Conservation (phyloP, 1,284 basidiomycete genomes). For the Phlebopus sp. region DNA sequence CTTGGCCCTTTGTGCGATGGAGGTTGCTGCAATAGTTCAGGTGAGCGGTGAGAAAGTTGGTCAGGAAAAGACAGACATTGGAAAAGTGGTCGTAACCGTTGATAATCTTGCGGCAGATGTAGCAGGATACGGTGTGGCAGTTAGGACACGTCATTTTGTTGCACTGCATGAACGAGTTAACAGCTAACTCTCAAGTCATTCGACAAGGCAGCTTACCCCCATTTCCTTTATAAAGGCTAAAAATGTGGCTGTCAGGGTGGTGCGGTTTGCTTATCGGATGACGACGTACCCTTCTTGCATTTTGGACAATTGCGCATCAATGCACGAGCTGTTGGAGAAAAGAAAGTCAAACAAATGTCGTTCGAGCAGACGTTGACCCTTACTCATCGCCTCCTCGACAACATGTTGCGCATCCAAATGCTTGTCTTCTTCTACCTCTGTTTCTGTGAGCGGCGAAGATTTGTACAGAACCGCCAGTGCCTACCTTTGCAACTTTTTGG, state of each 20-base stretch:
- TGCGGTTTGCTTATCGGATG: not conserved
- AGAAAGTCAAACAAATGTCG: conserved; percentile 1
- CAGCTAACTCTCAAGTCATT: not conserved
- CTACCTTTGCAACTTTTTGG: conserved; percentile 82
- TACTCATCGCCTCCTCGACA: conserved; percentile 89
- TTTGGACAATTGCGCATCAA: conserved; percentile 84
- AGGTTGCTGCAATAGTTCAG: conserved; percentile 9
- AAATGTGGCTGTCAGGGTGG: not conserved
- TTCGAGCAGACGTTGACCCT: conserved; percentile 18
- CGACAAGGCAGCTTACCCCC: conserved; percentile 48
- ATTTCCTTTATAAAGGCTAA: conserved; percentile 73
- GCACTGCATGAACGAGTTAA: conserved; percentile 44
- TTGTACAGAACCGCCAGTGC: conserved; percentile 4
- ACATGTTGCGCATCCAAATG: conserved; percentile 70
- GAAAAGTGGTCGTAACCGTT: conserved; percentile 78
- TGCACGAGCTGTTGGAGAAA: conserved; percentile 54
- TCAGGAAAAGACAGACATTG: conserved; percentile 38
- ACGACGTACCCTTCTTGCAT: conserved; percentile 61
- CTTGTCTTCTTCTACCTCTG: conserved; percentile 71
- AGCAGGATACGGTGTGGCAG: conserved; percentile 72
- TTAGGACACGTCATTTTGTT: conserved; percentile 79
- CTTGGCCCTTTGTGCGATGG: conserved; percentile 18
- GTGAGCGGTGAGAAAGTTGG: conserved; percentile 1
- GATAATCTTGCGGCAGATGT: conserved; percentile 71
- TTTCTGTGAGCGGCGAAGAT: conserved; percentile 4